phyloP scores from a whole-genome alignment of 2,329 filamentous ascomycete species.

The Pseudocercospora musae region DNA sequence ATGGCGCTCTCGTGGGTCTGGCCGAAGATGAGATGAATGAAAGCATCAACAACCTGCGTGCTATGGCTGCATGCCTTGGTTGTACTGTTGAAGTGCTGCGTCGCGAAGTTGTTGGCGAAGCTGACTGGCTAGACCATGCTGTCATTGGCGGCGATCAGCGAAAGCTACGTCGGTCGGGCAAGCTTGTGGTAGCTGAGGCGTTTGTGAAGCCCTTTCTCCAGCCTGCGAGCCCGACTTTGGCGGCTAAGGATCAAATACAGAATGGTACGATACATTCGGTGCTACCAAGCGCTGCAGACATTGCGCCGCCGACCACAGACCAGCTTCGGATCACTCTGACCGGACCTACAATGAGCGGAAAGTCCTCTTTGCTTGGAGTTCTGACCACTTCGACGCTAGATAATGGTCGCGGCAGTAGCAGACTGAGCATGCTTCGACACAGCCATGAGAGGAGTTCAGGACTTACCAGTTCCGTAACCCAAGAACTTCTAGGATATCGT shows the following conservation, averaged over 20 bases:
- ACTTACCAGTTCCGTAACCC: slow-evolving; percentile 88
- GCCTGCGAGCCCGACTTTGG: slow-evolving; percentile 19
- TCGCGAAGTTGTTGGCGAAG: slow-evolving; percentile 79
- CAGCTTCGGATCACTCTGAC: slow-evolving; percentile 85
- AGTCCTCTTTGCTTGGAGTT: slow-evolving; percentile 85
- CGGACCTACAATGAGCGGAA: slow-evolving; percentile 85
- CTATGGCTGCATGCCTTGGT: slow-evolving; percentile 90
- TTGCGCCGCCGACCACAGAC: slow-evolving; percentile 46
- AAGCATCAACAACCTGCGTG: slow-evolving; percentile 76
- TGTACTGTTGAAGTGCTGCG: slow-evolving; percentile 79
- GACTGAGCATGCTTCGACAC: slow-evolving; percentile 84
- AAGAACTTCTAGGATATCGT: slow-evolving; percentile 84
- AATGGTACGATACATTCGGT: slow-evolving; percentile 1
- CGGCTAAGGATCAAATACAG: slow-evolving; percentile 4
- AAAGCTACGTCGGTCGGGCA: slow-evolving; percentile 44
- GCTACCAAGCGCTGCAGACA: slow-evolving; percentile 14
- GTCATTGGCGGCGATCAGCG: slow-evolving; percentile 20
- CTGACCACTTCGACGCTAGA: slow-evolving; percentile 84
- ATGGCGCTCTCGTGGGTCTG: slow-evolving; percentile 84
- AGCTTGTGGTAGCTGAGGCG: slow-evolving; percentile 85
- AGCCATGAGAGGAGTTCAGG: slow-evolving; percentile 89
- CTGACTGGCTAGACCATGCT: slow-evolving; percentile 63
- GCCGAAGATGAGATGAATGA: slow-evolving; percentile 90
- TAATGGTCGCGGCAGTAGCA: slow-evolving; percentile 86
- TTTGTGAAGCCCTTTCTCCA: slow-evolving; percentile 68